phyloP scores from a whole-genome alignment of 805 yeast species.

The Kregervanrija delftensis region DNA sequence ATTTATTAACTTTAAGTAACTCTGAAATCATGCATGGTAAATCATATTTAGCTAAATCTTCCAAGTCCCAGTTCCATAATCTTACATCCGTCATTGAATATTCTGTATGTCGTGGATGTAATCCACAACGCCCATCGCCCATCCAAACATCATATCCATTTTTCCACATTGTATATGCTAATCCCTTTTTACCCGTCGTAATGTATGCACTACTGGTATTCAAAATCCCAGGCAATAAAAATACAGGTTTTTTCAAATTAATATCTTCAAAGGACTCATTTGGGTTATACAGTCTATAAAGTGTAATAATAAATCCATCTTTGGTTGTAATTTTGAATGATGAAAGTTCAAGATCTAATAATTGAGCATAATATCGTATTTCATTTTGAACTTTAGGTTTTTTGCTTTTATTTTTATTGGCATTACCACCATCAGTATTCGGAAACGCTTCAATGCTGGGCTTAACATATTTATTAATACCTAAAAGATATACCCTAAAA shows the following conservation, averaged over 20 bases:
- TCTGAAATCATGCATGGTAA: conserved; percentile 64
- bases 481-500: too few relatives aligned
- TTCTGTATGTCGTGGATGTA: conserved; percentile 58
- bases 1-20: conserved; percentile 35
- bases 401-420: not conserved
- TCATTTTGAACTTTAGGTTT: conserved; percentile 28
- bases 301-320: conserved; percentile 71
- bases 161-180: conserved; percentile 49
- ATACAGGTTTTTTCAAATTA: conserved; percentile 42
- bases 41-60: conserved; percentile 74
- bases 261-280: conserved; percentile 19
- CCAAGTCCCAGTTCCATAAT: conserved; percentile 93
- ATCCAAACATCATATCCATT: conserved; percentile 82
- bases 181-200: conserved; percentile 72
- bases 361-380: conserved; percentile 59
- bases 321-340: conserved; percentile 58
- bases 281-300: conserved; percentile 58
- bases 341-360: conserved; percentile 52
- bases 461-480: too few relatives aligned
- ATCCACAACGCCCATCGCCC: conserved; percentile 87
- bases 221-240: conserved; percentile 78
- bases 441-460: too few relatives aligned
- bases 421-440: too few relatives aligned
- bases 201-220: conserved; percentile 84
- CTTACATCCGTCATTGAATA: conserved; percentile 35